Evolutionary conservation across 2,329 filamentous ascomycete genomes (phyloP), one percentile per base, ranked within the genome.

Genomic region (Colletotrichum sansevieriae): DNA sequence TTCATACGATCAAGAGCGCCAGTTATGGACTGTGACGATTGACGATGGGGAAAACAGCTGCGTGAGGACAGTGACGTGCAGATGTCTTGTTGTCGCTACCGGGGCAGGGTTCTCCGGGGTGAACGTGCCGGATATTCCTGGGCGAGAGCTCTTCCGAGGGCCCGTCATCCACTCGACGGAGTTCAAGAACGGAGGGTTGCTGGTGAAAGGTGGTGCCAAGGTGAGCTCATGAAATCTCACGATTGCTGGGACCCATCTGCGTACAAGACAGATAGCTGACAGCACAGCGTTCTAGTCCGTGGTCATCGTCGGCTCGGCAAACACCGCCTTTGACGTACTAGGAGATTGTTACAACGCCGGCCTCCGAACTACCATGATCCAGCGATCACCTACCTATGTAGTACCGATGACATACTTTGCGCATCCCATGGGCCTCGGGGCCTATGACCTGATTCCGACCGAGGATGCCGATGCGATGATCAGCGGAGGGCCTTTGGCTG

Each of bases 241-340:
- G 29, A 29, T 8, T 8, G 7, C 9, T 29, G 29, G 29, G 29
- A 29, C 29, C 2, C 29, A 2, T 29, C 7, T 8, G 29, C 8
- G 8, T 8, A 29, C 29, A 29, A 29, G 29, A 29, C 7, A 2
- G 9, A 9, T 15, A 9, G 22, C 56, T 70, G 37, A 63, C 20
- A 7, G 20, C 2, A 0, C 6, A 7, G 20, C 2, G 0, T 7
- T 8, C 2, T 29, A 71, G 76, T 74, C 77, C 1, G 78, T 77
- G 11, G 51, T 76, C 11, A 71, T 82, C 8, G 73, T 81, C 37
- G 81, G 81, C 18, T 79, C 81, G 1, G 79, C 78, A n/a, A 83
- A 82, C 65, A 80, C 78, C 2, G 81, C 78, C 6, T 83, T 83
- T 57, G 80, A 83, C 71, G 72, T 82, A 1, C 70, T 79, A 35